Base-by-base conservation (phyloP, 305 asterid genomes). In the Ajuga reptans region DNA sequence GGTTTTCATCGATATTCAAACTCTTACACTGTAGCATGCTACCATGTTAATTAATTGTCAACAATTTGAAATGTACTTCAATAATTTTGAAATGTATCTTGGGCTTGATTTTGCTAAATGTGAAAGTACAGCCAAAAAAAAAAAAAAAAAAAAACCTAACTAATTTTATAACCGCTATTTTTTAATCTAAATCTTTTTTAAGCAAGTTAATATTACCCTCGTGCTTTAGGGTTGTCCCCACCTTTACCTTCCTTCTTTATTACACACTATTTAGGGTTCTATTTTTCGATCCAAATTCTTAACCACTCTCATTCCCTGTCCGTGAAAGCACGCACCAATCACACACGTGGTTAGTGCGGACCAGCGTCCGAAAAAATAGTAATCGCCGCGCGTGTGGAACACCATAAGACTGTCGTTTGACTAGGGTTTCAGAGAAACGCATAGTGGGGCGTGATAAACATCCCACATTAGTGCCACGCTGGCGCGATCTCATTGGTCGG, bases 401-500 rank as follows among this genome's bases (percentile, higher is more conserved):
- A 78, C 83, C 54, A 1, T 0, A 3, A 1, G 53, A 55, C 71
- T 31, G 34, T 69, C 83, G 75, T 47, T 61, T 77, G 81, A 69
- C 87, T 83, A 80, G 87, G 83, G 84, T 72, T 78, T 77, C 63
- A 11, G 4, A 58, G 54, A 47, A 66, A 29, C 75, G 67, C 27
- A 31, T 74, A 67, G 73, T 76, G 81, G 81, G 72, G 57, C 59
- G 80, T 64, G 82, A 80, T 83, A 57, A 78, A 73, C 78, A 78
- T 71, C 75, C 66, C 83, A 79, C 71, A 64, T 49, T 17, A 5
- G 11, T 33, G 71, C 70, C 31, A 45, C n/a, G 79, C 72, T 83
- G 87, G 82, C 85, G 18, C 0, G 2, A 1, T 14, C 72, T 71
- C 59, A 78, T 80, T 83, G 83, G 83, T 0, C 10, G 1, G 0